A percentile compares a stretch with the other conserved stretches of the same genome.
phyloP scores from a whole-genome alignment of 2,329 filamentous ascomycete genomes.

The Metarhizium brunneum region DNA sequence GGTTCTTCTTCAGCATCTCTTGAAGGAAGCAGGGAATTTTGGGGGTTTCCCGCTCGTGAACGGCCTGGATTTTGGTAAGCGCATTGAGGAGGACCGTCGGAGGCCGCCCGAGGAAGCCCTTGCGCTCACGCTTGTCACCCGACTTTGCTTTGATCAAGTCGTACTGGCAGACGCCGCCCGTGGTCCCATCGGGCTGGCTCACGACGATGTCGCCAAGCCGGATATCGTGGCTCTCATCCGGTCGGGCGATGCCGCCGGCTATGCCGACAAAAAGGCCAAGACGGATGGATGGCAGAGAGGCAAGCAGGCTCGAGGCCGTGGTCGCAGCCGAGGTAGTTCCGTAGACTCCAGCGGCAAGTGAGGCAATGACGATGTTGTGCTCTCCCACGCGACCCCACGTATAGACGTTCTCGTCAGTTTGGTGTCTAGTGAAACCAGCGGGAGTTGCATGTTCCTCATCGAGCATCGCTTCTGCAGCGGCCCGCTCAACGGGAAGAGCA shows the following conservation, averaged over 20 bases:
- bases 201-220: constrained; percentile 5
- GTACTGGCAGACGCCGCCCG: constrained; percentile 9
- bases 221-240: constrained; percentile 7
- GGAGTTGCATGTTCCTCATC: constrained; percentile 8
- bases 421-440: neutral
- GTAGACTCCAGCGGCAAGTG: constrained; percentile 7
- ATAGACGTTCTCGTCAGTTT: constrained; percentile 11
- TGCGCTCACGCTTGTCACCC: neutral
- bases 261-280: constrained; percentile 11
- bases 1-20: constrained; percentile 6
- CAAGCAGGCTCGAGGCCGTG: constrained; percentile 7
- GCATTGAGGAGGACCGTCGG: constrained; percentile 4
- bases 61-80: constrained; percentile 1
- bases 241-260: constrained; percentile 8
- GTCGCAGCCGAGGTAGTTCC: constrained; percentile 7
- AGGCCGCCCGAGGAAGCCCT: neutral
- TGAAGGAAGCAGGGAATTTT: neutral
- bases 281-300: constrained; percentile 8
- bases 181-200: constrained; percentile 4
- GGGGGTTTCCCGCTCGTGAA: neutral
- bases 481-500: constrained; percentile 8
- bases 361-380: constrained; percentile 14
- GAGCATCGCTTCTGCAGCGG: constrained; percentile 11
- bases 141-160: constrained; percentile 10
- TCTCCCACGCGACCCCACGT: constrained; percentile 11